Evolutionary conservation across 257 asterid genomes (phyloP).

Genomic region (Nicotiana benthamiana): DNA sequence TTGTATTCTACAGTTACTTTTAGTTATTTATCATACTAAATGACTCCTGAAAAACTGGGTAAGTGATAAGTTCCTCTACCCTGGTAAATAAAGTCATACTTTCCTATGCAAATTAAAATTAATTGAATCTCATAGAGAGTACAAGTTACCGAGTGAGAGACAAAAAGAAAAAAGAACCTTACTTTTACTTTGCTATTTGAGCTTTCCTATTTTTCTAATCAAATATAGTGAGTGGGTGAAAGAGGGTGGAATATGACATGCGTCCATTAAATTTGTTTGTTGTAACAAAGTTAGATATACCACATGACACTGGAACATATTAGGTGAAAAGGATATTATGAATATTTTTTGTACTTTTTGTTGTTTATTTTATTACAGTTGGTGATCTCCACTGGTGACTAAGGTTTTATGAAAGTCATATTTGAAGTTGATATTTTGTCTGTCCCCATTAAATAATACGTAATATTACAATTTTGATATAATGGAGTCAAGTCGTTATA

Average conservation of each 20-base stretch:
- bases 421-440: background rate
- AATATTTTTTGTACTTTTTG: background rate
- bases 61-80: no score
- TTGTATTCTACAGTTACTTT: no score
- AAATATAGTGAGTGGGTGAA: conserved; percentile 15
- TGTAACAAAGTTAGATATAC: conserved; percentile 8
- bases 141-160: no score
- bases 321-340: conserved; percentile 22
- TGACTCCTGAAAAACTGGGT: rapidly evolving
- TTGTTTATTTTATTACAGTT: background rate
- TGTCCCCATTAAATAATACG: background rate
- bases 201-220: background rate
- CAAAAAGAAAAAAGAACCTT: background rate
- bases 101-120: no score
- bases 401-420: background rate
- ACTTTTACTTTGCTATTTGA: background rate
- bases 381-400: conserved; percentile 1
- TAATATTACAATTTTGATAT: background rate
- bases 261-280: conserved; percentile 16
- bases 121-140: no score
- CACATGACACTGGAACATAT: conserved; percentile 22
- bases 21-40: no score
- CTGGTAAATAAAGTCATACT: no score
- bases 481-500: background rate
- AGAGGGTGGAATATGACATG: conserved; percentile 20